These are phyloP conservation scores for Leucosporidium yakuticum DNA, from an alignment of 768 basidiomycete species.

Conservation along the genomic window DNA sequence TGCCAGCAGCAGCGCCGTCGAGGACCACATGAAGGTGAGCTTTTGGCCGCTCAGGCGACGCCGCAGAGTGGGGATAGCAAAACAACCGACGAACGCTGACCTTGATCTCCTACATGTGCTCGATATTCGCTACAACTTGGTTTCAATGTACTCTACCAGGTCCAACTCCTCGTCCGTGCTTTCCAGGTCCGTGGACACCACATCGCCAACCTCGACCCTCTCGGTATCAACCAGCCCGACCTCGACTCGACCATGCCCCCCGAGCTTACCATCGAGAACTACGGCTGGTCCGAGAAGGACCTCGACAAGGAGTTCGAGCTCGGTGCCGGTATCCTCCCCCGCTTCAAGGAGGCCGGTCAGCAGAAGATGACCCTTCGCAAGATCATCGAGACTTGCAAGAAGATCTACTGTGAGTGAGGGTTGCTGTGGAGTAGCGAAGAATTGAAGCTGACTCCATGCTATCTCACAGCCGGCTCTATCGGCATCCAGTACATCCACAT, in stretches of 20 bases:
- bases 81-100: background rate
- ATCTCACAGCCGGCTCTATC: conserved; percentile 65
- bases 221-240: conserved; percentile 87
- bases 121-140: background rate
- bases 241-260: conserved; percentile 70
- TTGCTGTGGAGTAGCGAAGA: background rate
- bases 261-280: conserved; percentile 87
- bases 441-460: background rate
- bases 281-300: conserved; percentile 91
- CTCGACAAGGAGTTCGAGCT: conserved; percentile 90
- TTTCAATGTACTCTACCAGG: conserved; percentile 49
- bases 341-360: conserved; percentile 79
- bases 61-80: background rate
- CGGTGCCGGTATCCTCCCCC: conserved; percentile 90
- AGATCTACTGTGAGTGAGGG: conserved; percentile 77
- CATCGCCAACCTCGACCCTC: conserved; percentile 88
- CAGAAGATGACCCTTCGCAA: conserved; percentile 84
- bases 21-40: conserved; percentile 86
- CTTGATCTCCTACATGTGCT: background rate
- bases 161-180: conserved; percentile 93
- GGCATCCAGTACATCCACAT: conserved; percentile 94
- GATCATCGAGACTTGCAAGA: conserved; percentile 80
- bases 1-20: conserved; percentile 72
- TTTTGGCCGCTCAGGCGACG: background rate
- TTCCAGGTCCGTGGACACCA: conserved; percentile 99